Base-by-base conservation (phyloP, 345 rosid species). In the Ceriops tagal region DNA sequence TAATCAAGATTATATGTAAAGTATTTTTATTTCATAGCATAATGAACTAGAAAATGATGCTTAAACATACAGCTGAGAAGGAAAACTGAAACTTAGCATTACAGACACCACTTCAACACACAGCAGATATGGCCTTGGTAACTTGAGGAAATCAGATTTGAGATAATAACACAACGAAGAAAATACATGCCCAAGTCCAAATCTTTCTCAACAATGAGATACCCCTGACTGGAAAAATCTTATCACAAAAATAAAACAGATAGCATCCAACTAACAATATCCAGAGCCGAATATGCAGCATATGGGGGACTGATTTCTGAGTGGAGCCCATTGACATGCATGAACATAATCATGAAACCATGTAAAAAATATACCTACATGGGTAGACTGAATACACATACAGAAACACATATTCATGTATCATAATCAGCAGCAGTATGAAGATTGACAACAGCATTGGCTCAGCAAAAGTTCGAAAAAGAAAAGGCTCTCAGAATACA, bases 1-100 rank as follows among this genome's bases (percentile, higher is more conserved):
- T 49, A 43, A 69, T 69, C 67, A 8, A 66, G 65, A 56, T 64
- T 58, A 24, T 22, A 32, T 13, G 34, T 51, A 26, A 26, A 10
- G 30, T 58, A 28, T 64, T 72, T 64, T 53, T 27, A 61, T 27
- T 26, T 31, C 55, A 53, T 9, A n/a, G 34, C 15, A 10, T 56
- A 27, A 10, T 22, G 59, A 56, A 27, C 26, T 3, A 56, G 5
- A 56, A 21, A 56, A 9, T 56, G 28, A 56, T 56, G 28, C 30
- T 56, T 10, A 27, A 56, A 15, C 28, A 21, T 24, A 27, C 28
- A 22, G 28, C 24, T 22, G 22, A 55, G 24, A 9, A 55, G 16
- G 9, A 24, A 55, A 27, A 24, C 16, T 56, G 11, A 43, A 43
- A 43, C 49, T 15, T 43, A 43, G 49, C 49, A 43, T 43, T 15